These are phyloP conservation scores for Penicillium simplicissimum DNA, from an alignment of 495 filamentous ascomycete genomes.

Conservation along the genomic window DNA sequence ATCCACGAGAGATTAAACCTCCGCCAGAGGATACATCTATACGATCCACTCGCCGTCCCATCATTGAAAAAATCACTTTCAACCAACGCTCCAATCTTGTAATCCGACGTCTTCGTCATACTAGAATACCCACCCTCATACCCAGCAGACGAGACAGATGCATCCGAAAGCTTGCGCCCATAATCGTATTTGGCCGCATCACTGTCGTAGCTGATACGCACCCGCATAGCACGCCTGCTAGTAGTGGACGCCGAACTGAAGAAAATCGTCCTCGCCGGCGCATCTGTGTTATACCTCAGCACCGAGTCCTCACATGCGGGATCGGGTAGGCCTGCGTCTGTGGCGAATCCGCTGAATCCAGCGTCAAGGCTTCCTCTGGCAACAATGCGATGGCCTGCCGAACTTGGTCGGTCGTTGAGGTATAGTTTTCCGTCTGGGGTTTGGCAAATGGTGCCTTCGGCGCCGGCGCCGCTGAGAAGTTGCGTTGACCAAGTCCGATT, in stretches of 20 bases:
- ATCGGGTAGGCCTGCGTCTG: background rate
- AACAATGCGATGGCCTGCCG: background rate
- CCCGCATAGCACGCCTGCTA: constrained; percentile 1
- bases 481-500: constrained; percentile 4
- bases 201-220: background rate
- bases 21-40: background rate
- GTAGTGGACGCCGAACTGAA: constrained; percentile 3
- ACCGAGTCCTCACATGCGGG: background rate
- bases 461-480: background rate
- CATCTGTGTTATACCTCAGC: constrained; percentile 1
- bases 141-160: background rate
- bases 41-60: background rate
- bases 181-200: background rate
- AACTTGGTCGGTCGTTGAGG: background rate
- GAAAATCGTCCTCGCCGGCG: constrained; percentile 1
- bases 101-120: constrained; percentile 4
- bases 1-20: constrained; percentile 3
- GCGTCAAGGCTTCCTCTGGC: background rate
- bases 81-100: constrained; percentile 1
- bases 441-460: constrained; percentile 4
- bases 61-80: constrained; percentile 5
- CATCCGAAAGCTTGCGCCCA: background rate
- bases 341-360: background rate
- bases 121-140: constrained; percentile 1
- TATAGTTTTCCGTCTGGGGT: constrained; percentile 3